Conservation (phyloP, 202 grass and related monocot species). For the Cymbopogon flexuosus region DNA sequence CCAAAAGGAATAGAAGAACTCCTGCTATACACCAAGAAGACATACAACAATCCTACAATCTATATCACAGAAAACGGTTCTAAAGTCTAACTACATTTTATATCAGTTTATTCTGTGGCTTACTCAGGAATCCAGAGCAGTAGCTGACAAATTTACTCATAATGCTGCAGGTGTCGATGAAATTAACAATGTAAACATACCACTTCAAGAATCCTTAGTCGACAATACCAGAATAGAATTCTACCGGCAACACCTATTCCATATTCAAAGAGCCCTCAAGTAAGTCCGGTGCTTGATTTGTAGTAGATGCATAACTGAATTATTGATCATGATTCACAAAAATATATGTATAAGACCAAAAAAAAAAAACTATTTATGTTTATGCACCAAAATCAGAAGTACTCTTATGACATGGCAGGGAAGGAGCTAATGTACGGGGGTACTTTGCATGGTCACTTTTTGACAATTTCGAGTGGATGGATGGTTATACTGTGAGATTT, state of each 20-base stretch:
- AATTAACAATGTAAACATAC: conserved; percentile 52
- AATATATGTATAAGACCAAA: background rate
- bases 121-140: background rate
- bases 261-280: conserved; percentile 55
- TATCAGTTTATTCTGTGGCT: conserved; percentile 1
- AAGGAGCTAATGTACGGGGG: conserved; percentile 56
- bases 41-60: conserved; percentile 77
- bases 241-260: conserved; percentile 54
- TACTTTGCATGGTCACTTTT: conserved; percentile 87
- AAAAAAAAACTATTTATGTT: background rate
- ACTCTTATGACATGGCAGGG: conserved; percentile 39
- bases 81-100: background rate
- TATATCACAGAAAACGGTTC: conserved; percentile 96
- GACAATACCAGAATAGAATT: conserved; percentile 74
- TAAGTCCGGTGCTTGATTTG: conserved; percentile 28
- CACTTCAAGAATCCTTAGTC: conserved; percentile 53
- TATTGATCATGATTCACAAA: background rate
- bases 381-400: background rate
- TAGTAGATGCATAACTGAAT: background rate
- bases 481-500: conserved; percentile 68
- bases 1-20: conserved; percentile 73
- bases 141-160: background rate
- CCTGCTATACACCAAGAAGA: conserved; percentile 62
- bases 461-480: conserved; percentile 79
- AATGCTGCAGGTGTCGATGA: conserved; percentile 60